Percentiles rank a stretch among this genome's conserved stretches.
Evolutionary conservation across 106 monocot species (phyloP).

Genomic region (Apostasia ramifera): DNA sequence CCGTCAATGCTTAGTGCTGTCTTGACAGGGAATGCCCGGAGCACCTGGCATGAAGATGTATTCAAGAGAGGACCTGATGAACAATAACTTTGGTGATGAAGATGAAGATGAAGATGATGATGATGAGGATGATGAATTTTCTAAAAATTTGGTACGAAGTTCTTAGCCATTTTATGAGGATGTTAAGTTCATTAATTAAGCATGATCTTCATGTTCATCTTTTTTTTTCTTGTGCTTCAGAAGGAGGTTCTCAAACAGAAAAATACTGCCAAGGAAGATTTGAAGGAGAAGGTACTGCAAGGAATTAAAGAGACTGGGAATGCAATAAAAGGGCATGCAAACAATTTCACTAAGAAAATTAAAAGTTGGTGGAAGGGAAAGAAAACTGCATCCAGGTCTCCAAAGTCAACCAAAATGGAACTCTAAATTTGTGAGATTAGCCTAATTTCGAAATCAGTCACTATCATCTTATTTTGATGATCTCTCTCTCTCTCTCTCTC

Average conservation of each 20-base stretch:
- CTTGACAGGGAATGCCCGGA: conserved; percentile 82
- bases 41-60: conserved; percentile 98
- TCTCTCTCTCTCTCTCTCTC: too few species aligned
- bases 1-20: background rate
- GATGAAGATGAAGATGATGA: conserved; percentile 67
- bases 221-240: conserved; percentile 22
- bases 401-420: conserved; percentile 23
- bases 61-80: conserved; percentile 85
- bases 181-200: background rate
- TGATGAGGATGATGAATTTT: conserved; percentile 58
- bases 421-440: background rate
- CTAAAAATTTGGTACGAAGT: conserved; percentile 52
- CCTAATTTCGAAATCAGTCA: too few species aligned
- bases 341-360: conserved; percentile 33
- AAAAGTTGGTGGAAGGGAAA: conserved; percentile 64
- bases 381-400: conserved; percentile 10
- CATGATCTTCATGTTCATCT: background rate
- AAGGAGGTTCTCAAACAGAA: conserved; percentile 61
- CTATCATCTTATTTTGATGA: too few species aligned
- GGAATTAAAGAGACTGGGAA: conserved; percentile 27
- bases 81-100: conserved; percentile 55
- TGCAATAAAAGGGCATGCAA: conserved; percentile 30
- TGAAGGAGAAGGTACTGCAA: conserved; percentile 52
- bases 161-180: background rate
- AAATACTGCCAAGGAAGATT: conserved; percentile 29